These are phyloP conservation scores for Leishmania guyanensis DNA, from an alignment of 208 protist genomes.

Conservation along the genomic window DNA sequence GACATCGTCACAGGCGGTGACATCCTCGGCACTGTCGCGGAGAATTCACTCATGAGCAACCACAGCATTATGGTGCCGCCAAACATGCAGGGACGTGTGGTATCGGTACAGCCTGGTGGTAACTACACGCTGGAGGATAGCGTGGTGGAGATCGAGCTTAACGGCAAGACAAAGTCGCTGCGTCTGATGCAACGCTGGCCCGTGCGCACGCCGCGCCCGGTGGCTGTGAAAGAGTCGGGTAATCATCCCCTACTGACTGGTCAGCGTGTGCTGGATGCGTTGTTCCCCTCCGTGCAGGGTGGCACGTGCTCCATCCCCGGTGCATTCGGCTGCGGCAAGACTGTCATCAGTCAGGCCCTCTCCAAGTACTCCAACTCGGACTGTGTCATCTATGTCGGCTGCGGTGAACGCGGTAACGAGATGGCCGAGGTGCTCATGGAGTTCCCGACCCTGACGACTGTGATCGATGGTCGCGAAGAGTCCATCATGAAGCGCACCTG, in stretches of 20 bases:
- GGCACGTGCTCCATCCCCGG: conserved; percentile 99
- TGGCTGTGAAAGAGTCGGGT: conserved; percentile 95
- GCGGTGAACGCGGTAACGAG: conserved; percentile 99
- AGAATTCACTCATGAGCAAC: conserved; percentile 97
- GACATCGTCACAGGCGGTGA: conserved; percentile 97
- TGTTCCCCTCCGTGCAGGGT: conserved; percentile 99
- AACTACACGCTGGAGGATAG: conserved; percentile 95
- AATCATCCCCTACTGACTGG: conserved; percentile 98
- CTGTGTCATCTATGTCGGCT: conserved; percentile 99
- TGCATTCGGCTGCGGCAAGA: conserved; percentile 99
- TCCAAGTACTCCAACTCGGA: conserved; percentile 99
- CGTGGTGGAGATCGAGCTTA: conserved; percentile 93
- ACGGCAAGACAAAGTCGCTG: conserved; percentile 87
- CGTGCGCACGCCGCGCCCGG: conserved; percentile 95
- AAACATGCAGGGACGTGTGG: conserved; percentile 92
- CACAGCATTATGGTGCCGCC: conserved; percentile 98
- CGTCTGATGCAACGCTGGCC: conserved; percentile 98
- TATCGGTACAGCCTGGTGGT: conserved; percentile 91
- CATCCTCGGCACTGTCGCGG: conserved; percentile 95
- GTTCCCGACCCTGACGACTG: conserved; percentile 97
- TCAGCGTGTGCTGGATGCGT: conserved; percentile 99
- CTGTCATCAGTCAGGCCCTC: conserved; percentile 99
- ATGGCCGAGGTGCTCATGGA: conserved; percentile 99
- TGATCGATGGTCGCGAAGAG: conserved; percentile 96
- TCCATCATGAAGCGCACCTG: conserved; percentile 99